Percentiles rank a stretch among this genome's conserved stretches.
phyloP scores from a whole-genome alignment of 768 basidiomycete species.

The Mycena rosella region DNA sequence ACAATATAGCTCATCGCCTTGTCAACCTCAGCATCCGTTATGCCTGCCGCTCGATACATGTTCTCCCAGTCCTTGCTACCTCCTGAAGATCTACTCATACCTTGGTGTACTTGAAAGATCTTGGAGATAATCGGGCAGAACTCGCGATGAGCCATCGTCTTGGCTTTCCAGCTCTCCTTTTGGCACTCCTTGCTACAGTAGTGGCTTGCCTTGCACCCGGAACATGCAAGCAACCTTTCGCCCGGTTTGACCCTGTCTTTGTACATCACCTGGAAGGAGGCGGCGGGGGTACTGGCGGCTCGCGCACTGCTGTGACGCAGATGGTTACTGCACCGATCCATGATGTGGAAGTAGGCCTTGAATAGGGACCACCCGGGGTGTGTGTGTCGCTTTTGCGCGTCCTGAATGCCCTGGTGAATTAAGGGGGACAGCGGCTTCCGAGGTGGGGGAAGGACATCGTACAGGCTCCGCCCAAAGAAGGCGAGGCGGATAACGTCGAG shows the following conservation, averaged over 20 bases:
- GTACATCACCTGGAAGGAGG: neutral
- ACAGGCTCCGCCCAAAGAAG: neutral
- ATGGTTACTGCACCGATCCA: slow-evolving; percentile 13
- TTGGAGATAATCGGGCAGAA: slow-evolving; percentile 16
- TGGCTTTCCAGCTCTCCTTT: neutral
- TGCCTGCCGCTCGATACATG: slow-evolving; percentile 7
- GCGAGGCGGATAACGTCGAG: neutral
- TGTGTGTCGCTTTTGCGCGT: no score
- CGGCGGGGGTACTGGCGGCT: neutral
- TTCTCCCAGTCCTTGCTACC: neutral
- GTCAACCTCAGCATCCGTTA: neutral
- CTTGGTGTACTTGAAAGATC: slow-evolving; percentile 7
- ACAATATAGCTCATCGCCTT: neutral
- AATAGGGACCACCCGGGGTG: slow-evolving; percentile 6
- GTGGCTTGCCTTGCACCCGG: slow-evolving; percentile 12
- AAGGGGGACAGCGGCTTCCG: neutral
- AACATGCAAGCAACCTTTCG: slow-evolving; percentile 3
- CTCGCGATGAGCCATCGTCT: slow-evolving; percentile 2
- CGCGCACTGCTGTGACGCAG: slow-evolving; percentile 10
- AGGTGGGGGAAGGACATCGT: neutral
- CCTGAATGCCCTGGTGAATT: neutral
- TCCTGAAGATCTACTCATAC: neutral
- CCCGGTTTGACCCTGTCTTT: neutral
- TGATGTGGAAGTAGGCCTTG: slow-evolving; percentile 1
- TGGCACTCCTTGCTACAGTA: slow-evolving; percentile 14